These are phyloP conservation scores for Trichoderma simmonsii DNA, from an alignment of 2,329 filamentous ascomycete genomes.

Conservation along the genomic window DNA sequence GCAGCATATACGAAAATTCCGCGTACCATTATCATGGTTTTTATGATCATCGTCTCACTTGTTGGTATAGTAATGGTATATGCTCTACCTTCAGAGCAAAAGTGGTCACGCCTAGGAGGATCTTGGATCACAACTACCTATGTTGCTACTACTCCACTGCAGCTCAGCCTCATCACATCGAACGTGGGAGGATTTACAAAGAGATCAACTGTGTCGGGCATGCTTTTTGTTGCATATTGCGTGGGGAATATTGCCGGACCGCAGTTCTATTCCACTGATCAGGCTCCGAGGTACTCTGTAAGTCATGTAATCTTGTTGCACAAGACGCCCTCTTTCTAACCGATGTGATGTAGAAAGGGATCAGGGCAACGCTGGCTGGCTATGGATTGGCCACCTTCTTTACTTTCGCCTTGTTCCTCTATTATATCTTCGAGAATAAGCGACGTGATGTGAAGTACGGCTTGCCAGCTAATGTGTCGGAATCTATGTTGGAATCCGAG, in stretches of 20 bases:
- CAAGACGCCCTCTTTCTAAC: neutral
- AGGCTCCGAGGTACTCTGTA: constrained; percentile 52
- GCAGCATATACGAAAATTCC: neutral
- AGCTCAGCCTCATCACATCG: constrained; percentile 51
- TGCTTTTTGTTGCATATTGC: constrained; percentile 55
- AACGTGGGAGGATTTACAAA: constrained; percentile 58
- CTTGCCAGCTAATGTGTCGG: neutral
- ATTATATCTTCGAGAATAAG: constrained; percentile 46
- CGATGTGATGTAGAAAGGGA: constrained; percentile 40
- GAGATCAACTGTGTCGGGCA: constrained; percentile 55
- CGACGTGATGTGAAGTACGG: constrained; percentile 41
- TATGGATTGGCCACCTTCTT: constrained; percentile 48
- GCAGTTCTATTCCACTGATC: constrained; percentile 49
- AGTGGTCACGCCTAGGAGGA: neutral
- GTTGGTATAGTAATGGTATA: neutral
- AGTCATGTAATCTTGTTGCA: neutral
- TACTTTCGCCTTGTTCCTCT: constrained; percentile 41
- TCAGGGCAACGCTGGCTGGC: constrained; percentile 53
- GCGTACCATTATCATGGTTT: neutral
- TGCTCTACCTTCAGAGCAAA: neutral
- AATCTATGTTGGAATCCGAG: neutral
- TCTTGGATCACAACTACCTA: neutral
- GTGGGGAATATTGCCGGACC: constrained; percentile 54
- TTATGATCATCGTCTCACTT: neutral
- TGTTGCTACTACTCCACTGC: constrained; percentile 50